phyloP scores from a whole-genome alignment of 2,329 filamentous ascomycete species.

The Eutypa lata region DNA sequence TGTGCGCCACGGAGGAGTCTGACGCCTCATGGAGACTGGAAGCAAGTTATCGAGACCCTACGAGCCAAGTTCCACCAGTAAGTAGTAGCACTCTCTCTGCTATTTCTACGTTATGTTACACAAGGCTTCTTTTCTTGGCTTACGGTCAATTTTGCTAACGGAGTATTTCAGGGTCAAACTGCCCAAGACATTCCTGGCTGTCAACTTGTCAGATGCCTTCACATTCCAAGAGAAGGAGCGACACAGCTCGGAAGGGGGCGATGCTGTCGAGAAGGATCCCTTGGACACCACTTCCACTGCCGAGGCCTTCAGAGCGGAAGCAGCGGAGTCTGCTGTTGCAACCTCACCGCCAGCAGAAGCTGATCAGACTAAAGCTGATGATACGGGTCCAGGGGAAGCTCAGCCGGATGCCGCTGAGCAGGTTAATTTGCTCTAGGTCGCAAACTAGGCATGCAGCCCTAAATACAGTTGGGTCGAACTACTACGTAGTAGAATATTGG shows the following conservation, averaged over 20 bases:
- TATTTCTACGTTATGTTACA: background rate
- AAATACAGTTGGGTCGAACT: no score
- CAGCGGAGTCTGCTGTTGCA: slow-evolving; percentile 3
- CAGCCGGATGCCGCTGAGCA: background rate
- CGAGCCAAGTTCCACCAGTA: slow-evolving; percentile 93
- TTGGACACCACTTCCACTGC: slow-evolving; percentile 19
- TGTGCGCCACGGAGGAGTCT: slow-evolving; percentile 87
- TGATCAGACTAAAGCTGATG: background rate
- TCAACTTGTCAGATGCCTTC: slow-evolving; percentile 62
- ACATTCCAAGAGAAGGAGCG: slow-evolving; percentile 56
- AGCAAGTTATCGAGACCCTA: slow-evolving; percentile 92
- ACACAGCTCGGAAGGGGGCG: slow-evolving; percentile 44
- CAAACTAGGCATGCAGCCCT: no score
- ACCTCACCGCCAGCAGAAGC: background rate
- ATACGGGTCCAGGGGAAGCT: background rate
- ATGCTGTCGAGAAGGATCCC: slow-evolving; percentile 49
- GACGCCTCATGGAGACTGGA: slow-evolving; percentile 92
- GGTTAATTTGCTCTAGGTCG: no score
- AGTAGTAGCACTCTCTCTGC: slow-evolving; percentile 32
- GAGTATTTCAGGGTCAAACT: slow-evolving; percentile 57
- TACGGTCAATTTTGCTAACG: no score
- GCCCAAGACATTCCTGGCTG: slow-evolving; percentile 63
- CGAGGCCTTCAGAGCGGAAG: slow-evolving; percentile 23
- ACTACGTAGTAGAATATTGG: no score
- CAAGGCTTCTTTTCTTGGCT: no score